Percentiles rank a stretch among this genome's conserved stretches.
Evolutionary conservation across 306 rosid species (phyloP).

Genomic region (Delonix regia): DNA sequence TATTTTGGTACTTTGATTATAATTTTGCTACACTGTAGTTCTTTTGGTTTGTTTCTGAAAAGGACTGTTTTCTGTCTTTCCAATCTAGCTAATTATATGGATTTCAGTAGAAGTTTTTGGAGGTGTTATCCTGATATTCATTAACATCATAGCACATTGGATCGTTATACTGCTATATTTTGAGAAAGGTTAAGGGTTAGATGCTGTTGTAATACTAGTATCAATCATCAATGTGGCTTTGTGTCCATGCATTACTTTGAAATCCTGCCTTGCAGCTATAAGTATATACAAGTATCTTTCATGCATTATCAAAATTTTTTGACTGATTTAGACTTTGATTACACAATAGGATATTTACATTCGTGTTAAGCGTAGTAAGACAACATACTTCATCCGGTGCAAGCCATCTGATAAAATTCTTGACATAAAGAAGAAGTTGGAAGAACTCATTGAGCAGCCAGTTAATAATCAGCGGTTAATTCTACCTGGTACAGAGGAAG

Average conservation of each 20-base stretch:
- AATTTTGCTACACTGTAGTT: neutral
- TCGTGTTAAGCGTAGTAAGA: neutral
- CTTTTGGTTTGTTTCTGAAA: neutral
- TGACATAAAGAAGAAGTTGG: neutral
- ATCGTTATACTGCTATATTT: neutral
- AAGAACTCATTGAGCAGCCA: constrained; percentile 12
- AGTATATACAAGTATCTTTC: neutral
- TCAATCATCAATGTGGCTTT: neutral
- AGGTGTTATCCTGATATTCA: neutral
- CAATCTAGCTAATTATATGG: neutral
- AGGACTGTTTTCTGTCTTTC: neutral
- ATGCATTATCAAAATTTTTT: neutral
- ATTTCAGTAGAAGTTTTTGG: neutral
- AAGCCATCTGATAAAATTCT: constrained; percentile 12
- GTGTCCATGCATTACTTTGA: neutral
- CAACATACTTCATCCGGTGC: constrained; percentile 2
- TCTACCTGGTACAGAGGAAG: neutral
- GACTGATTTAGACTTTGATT: neutral
- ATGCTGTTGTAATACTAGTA: neutral
- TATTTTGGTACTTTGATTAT: neutral
- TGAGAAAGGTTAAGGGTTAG: neutral
- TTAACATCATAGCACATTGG: neutral
- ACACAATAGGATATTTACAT: neutral
- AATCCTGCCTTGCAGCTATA: neutral
- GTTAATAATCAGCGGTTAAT: constrained; percentile 1